Base-by-base conservation (phyloP, 169 alveolate genomes). In the Cryptosporidium viatorum region DNA sequence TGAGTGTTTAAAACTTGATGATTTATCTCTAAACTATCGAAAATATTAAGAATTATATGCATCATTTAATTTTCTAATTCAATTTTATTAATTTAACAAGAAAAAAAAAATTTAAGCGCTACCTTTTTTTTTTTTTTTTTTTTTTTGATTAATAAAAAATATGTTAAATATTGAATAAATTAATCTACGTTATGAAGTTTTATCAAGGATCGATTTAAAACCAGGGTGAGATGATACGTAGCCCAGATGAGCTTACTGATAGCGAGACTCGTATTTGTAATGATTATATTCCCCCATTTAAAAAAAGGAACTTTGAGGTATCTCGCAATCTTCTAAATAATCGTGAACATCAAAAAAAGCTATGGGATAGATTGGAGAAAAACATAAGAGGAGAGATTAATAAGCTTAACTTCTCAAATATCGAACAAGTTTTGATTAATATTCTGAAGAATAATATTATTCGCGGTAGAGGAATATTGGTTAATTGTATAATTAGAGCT, bases 391-490 rank as follows among this genome's bases (percentile, higher is more conserved):
- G 89, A 18, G 75, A 62, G 62, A 37, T 80, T 8, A 80, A 80
- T 58, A 80, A 80, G 16, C 43, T 80, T 9, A 80, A 60, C n/a
- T 29, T 50, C 12, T 43, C 80, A 16, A 80, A 80, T 80, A 80
- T 80, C 5, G 80, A 80, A 21, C 29, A 33, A 21, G 68, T 80
- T 6, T 29, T 80, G 21, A 31, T n/a, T 12, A 48, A 31, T 41
- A 80, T 80, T 23, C 96, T 99, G 58, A 98, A 97, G 91, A 98
- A 97, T 93, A 99, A 99, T 92, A 86, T 99, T 60, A 93, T 98
- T 23, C 93, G 99, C 74, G 99, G 99, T 18, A 96, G 98, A 59
- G 99, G 99, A 0, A 93, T 99, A 45, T 93, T 99, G 69, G 97
- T 97, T 41, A 97, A 98, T 70, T 97, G 99, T 50, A 92, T 98